Evolutionary conservation across 345 rosid genomes (phyloP), one percentile per base, ranked within the genome.

Genomic region (Brassica rapa): DNA sequence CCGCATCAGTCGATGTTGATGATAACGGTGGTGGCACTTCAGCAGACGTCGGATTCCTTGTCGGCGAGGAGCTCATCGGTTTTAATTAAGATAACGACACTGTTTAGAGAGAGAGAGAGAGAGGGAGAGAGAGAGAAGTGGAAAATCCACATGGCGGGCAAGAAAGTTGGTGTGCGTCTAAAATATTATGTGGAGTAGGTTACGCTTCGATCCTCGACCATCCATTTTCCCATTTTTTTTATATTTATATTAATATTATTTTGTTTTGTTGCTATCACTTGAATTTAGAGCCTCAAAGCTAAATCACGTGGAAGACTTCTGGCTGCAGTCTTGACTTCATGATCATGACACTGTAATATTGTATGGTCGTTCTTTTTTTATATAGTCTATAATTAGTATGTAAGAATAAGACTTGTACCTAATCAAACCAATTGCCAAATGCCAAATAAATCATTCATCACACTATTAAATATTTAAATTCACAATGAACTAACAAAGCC

Each of bases 51-150:
- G 84, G 83, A 33, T 37, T 80, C 23, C 80, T 43, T n/a, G 86
- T 46, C 27, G 91, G 81, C 21, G 93, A 76, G 0, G 89, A 68
- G 73, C 66, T 88, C 82, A 77, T 72, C 53, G 29, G 46, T 49
- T 60, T 46, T 2, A 43, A n/a, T 24, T 62, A 59, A 68, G 82
- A 43, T 16, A 62, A 14, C 41, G 30, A 29, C 62, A 23, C 19
- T 9, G 56, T 65, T 37, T 53, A 23, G 64, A 68, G 66, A 77
- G 30, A 59, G 53, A 41, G 37, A 24, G 15, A 25, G 43, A 81
- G 21, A 23, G 64, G 66, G 66, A 77, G 30, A 59, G 53, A 41
- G 37, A 24, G 15, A 25, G 46, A 81, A 49, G 55, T 49, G 55
- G 79, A 59, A 49, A 75, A 3, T 67, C 71, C 71, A 79, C 74